phyloP scores from a whole-genome alignment of 2,329 filamentous ascomycete species.

The Endoconidiophora polonica region DNA sequence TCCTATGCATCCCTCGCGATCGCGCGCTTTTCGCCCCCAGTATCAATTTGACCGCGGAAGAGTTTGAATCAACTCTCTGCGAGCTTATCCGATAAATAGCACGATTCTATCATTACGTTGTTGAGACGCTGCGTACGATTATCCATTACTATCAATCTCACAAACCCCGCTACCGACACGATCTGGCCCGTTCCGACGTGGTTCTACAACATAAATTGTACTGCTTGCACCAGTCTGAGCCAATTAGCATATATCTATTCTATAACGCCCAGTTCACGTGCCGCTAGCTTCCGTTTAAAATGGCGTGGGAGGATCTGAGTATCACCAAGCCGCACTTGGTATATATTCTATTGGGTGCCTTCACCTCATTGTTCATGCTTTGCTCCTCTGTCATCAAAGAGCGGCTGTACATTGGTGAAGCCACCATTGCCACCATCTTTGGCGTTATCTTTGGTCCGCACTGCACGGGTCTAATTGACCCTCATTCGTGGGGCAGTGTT shows the following conservation, averaged over 20 bases:
- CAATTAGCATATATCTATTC: too few species aligned
- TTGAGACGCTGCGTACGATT: too few species aligned
- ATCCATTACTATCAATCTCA: too few species aligned
- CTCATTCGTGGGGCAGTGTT: constrained; percentile 58
- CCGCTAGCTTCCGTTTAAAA: constrained; percentile 19
- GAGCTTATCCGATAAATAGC: not conserved
- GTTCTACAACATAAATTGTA: not conserved
- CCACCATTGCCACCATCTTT: constrained; percentile 77
- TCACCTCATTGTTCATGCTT: constrained; percentile 95
- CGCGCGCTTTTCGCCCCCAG: not conserved
- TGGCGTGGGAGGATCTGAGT: constrained; percentile 66
- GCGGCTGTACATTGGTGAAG: constrained; percentile 95
- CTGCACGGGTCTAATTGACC: constrained; percentile 66
- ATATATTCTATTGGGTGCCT: constrained; percentile 94
- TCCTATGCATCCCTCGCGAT: constrained; percentile 3
- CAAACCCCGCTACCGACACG: not conserved
- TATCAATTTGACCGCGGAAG: constrained; percentile 5
- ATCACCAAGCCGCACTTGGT: constrained; percentile 94
- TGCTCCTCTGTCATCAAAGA: constrained; percentile 98
- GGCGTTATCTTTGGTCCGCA: constrained; percentile 81
- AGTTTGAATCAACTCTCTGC: not conserved
- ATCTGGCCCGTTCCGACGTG: not conserved
- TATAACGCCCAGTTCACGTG: not conserved
- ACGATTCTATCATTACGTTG: too few species aligned
- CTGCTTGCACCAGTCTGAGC: not conserved